Evolutionary conservation across 2,329 filamentous ascomycete species (phyloP).

Genomic region (Fusarium sp.): DNA sequence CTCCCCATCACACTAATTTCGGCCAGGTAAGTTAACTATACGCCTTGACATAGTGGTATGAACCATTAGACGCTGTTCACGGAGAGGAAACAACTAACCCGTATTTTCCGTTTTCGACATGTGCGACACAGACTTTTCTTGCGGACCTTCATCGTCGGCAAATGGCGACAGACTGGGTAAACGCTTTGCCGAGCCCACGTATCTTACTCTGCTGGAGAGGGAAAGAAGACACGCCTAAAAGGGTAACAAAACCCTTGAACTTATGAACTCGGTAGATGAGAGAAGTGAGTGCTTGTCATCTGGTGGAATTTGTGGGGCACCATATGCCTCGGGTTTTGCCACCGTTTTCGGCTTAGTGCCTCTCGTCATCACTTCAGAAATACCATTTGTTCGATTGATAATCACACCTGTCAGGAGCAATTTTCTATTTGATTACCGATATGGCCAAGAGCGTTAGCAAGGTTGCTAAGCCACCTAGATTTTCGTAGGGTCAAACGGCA

Average conservation of each 20-base stretch:
- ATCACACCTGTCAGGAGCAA: not conserved
- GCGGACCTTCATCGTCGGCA: not conserved
- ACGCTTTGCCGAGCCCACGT: not conserved
- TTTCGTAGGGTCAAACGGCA: not conserved
- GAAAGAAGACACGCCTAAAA: not conserved
- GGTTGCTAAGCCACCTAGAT: not conserved
- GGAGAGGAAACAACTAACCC: not conserved
- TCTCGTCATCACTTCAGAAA: not conserved
- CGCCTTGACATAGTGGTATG: accelerated
- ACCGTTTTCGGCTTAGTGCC: not conserved
- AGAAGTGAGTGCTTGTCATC: not conserved
- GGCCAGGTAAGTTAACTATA: not conserved
- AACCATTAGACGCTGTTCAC: not conserved
- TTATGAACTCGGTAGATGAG: not conserved
- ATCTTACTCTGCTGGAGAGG: not conserved
- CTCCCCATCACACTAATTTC: not conserved
- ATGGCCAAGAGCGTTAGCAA: not conserved
- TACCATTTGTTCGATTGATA: not conserved
- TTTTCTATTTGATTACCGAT: not conserved
- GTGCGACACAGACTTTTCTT: not conserved
- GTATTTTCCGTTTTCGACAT: not conserved
- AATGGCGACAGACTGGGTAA: accelerated
- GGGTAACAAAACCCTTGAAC: not conserved
- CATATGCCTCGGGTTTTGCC: not conserved
- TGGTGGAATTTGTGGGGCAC: not conserved